A percentile compares a stretch with the other conserved stretches of the same genome.
phyloP scores from a whole-genome alignment of 495 filamentous ascomycete genomes.

The Trichoderma orchidacearum region DNA sequence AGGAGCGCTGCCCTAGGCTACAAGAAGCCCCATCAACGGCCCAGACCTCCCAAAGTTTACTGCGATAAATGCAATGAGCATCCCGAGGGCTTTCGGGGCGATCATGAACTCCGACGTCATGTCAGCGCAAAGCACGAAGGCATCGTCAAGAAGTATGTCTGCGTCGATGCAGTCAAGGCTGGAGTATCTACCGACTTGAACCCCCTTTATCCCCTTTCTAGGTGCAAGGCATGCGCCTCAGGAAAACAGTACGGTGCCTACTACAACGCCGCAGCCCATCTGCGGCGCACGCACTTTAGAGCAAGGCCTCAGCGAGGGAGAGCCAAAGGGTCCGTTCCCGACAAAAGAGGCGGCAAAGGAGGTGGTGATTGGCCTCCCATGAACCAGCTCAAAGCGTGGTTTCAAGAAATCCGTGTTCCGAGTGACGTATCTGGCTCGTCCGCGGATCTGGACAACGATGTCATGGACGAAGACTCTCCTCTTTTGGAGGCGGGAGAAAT shows the following conservation, averaged over 20 bases:
- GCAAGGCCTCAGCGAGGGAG: slow-evolving; percentile 28
- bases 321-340: slow-evolving; percentile 21
- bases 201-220: slow-evolving; percentile 52
- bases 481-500: background rate
- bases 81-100: slow-evolving; percentile 80
- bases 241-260: slow-evolving; percentile 79
- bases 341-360: slow-evolving; percentile 69
- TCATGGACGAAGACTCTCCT: background rate
- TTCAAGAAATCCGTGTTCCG: slow-evolving; percentile 48
- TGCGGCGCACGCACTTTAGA: slow-evolving; percentile 78
- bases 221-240: slow-evolving; percentile 74
- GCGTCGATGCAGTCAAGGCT: slow-evolving; percentile 25
- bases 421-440: slow-evolving; percentile 9
- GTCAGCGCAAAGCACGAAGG: slow-evolving; percentile 62
- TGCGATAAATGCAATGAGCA: slow-evolving; percentile 64
- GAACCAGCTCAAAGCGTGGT: slow-evolving; percentile 70
- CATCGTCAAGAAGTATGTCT: slow-evolving; percentile 71
- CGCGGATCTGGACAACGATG: background rate
- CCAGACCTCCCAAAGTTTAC: slow-evolving; percentile 59
- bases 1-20: slow-evolving; percentile 6
- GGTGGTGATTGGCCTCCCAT: slow-evolving; percentile 76
- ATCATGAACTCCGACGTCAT: slow-evolving; percentile 86
- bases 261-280: slow-evolving; percentile 90
- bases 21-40: slow-evolving; percentile 43
- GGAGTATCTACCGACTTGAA: slow-evolving; percentile 25